Evolutionary conservation across 2,329 filamentous ascomycete species (phyloP), one percentile per base, ranked within the genome.

Genomic region (Acrocalymma vagum): DNA sequence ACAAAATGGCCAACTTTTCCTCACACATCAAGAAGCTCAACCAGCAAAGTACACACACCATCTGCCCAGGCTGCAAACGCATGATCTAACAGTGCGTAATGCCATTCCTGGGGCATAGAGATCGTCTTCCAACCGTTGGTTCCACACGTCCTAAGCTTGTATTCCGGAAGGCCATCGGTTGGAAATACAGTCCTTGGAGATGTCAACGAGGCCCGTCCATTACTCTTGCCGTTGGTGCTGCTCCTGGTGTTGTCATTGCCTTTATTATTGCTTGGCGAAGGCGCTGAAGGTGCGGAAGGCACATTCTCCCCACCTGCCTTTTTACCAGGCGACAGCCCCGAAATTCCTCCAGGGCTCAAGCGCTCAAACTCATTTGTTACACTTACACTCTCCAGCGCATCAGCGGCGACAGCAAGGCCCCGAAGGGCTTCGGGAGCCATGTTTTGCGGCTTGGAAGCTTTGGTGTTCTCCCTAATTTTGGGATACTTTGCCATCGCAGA

Each of bases 341-440:
- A 33, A 6, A 18, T 33, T 23, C n/a, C n/a, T n/a, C n/a, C 34
- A 24, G 9, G 32, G 7, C 26, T 29, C 13, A 32, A 28, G 10
- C 29, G 26, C 20, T 20, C 26, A 15, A 11, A 20, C 7, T 20
- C 27, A 14, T 28, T 26, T 35, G 33, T 9, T 36, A 34, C 25
- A 21, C 42, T 29, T 20, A 55, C 54, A 21, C 42, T 45, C 23
- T 64, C 51, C 10, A 65, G 35, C 14, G 58, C 58, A 21, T 58
- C 63, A 4, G 65, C 65, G 9, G 64, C 64, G 10, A 54, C 60
- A 20, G 65, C 64, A 9, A 69, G 57, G 8, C 62, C 62, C 9
- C 55, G 54, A 3, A 69, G 53, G 8, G 43, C 54, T 26, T 66
- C 60, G 2, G 37, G 32, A 31, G 11, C 18, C 21, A 16, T 16